These are phyloP conservation scores for Lippia alba DNA, from an alignment of 305 asterid species.

Conservation along the genomic window DNA sequence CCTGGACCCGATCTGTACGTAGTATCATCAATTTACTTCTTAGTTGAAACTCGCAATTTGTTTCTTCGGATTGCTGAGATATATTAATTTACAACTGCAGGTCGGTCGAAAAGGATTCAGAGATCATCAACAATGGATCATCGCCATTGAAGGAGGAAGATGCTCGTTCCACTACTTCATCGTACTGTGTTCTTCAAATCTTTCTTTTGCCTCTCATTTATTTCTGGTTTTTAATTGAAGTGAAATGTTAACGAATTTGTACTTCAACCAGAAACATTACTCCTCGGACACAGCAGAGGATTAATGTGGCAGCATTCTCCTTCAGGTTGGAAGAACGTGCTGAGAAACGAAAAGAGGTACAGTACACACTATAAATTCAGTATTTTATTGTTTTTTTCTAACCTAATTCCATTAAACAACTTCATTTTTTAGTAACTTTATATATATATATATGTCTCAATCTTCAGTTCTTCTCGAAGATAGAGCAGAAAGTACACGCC, in stretches of 20 bases:
- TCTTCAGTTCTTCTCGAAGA: conserved; percentile 78
- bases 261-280: conserved; percentile 54
- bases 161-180: conserved; percentile 70
- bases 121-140: conserved; percentile 39
- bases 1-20: conserved; percentile 58
- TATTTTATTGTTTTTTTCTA: not conserved
- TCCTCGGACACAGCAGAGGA: conserved; percentile 54
- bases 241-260: conserved; percentile 15
- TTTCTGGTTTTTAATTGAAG: not conserved
- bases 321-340: conserved; percentile 89
- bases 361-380: conserved; percentile 25
- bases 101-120: conserved; percentile 43
- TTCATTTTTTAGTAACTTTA: conserved; percentile 16
- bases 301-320: conserved; percentile 62
- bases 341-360: conserved; percentile 86
- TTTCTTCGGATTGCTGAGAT: conserved; percentile 10
- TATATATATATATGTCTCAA: not conserved
- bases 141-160: conserved; percentile 60
- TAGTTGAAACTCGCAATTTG: not conserved
- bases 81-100: conserved; percentile 43
- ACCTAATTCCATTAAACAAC: not conserved
- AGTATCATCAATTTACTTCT: conserved; percentile 27
- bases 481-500: conserved; percentile 88
- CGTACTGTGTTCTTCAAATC: conserved; percentile 46
- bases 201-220: not conserved